Base-by-base conservation (phyloP, 371 early-diverging fungal genomes). In the Choanephora cucurbitarum region DNA sequence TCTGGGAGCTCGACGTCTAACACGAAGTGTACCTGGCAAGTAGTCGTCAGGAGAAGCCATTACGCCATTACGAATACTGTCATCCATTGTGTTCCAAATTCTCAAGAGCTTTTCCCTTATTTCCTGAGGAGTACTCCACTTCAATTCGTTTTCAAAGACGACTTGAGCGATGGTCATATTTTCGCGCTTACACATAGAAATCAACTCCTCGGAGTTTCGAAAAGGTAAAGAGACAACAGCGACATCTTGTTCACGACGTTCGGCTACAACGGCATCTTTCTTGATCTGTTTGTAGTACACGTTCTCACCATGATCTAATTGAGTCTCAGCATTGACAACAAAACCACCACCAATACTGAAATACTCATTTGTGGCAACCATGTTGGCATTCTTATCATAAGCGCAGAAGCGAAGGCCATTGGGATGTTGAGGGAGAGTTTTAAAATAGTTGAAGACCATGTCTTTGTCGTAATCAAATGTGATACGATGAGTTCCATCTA, bases 341-440 rank as follows among this genome's bases (percentile, higher is more conserved):
- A 97, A 97, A 2, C 97, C 97, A 46, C 96, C 96, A 24, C 96
- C 96, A 66, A 95, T 93, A 58, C 92, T 91, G 68, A 94, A 95
- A 74, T 93, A 95, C 70, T 95, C 95, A 69, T 95, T 93, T 19
- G 93, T 92, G 3, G 94, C 95, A 34, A 95, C 67, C 82, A 93
- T 70, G 64, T 87, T 86, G 33, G 91, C 89, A 22, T 87, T 66
- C 21, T 70, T 67, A 66, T 94, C 91, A 65, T 88, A 93, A 24
- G 88, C 92, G 43, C 92, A 90, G 65, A 97, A 91, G 11, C 96
- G 89, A 85, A 97, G 90, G 43, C 97, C 97, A 66, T 97, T 97
- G 11, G 97, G 95, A 67, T 97, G 97, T 58, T 94, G 92, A 2
- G 95, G 95, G 17, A 97, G 78, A 0, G 89, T 83, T 55, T 93